Evolutionary conservation across 495 filamentous ascomycete genomes (phyloP).

Genomic region (Penicillium salamii): DNA sequence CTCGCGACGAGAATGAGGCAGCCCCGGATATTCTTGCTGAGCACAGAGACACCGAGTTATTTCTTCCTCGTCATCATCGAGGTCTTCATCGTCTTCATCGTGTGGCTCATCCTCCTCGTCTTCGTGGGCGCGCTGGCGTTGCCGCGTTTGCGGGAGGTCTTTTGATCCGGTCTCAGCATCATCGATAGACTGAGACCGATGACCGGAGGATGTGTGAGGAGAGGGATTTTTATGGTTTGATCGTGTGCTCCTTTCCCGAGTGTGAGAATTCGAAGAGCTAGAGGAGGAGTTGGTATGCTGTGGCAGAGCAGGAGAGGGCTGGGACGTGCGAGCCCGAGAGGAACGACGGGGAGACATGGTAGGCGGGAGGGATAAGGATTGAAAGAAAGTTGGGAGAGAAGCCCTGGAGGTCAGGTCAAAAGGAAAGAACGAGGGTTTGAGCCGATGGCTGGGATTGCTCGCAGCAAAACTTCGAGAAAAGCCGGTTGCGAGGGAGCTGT

Average conservation of each 20-base stretch:
- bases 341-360: slow-evolving; percentile 79
- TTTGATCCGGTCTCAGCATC: slow-evolving; percentile 54
- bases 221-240: slow-evolving; percentile 69
- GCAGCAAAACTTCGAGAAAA: slow-evolving; percentile 15
- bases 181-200: slow-evolving; percentile 79
- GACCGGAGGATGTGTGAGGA: slow-evolving; percentile 68
- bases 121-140: slow-evolving; percentile 66
- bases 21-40: slow-evolving; percentile 89
- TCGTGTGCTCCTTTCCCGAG: slow-evolving; percentile 68
- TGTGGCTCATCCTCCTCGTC: slow-evolving; percentile 57
- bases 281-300: slow-evolving; percentile 77
- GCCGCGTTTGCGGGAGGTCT: slow-evolving; percentile 69
- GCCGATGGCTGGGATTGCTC: background rate
- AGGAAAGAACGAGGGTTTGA: slow-evolving; percentile 4
- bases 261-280: slow-evolving; percentile 67
- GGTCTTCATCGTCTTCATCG: slow-evolving; percentile 59
- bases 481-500: slow-evolving; percentile 27
- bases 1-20: slow-evolving; percentile 64
- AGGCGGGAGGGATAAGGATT: slow-evolving; percentile 5
- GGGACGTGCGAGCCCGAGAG: slow-evolving; percentile 80
- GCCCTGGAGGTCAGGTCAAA: slow-evolving; percentile 4
- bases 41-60: slow-evolving; percentile 94
- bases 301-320: slow-evolving; percentile 63
- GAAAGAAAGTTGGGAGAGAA: slow-evolving; percentile 8
- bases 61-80: slow-evolving; percentile 80